phyloP scores from a whole-genome alignment of 139 green algal genomes.

The Closterium sp. region DNA sequence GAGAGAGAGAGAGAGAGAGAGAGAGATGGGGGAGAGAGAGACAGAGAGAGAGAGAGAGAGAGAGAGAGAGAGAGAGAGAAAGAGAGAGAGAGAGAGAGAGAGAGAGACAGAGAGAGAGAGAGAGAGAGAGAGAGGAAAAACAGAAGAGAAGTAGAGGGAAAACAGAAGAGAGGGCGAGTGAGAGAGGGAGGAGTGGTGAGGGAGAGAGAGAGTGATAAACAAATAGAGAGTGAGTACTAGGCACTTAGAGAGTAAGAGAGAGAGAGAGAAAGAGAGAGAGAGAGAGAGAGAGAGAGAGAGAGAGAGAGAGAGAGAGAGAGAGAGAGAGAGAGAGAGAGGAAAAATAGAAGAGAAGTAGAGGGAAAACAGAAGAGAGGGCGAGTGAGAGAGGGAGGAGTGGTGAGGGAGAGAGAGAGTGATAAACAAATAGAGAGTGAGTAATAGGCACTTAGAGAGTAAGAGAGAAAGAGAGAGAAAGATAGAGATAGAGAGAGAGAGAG shows the following conservation, averaged over 20 bases:
- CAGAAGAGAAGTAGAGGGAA: not conserved
- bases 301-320: not conserved
- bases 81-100: slow-evolving; percentile 7
- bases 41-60: not conserved
- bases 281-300: slow-evolving; percentile 6
- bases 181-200: no score
- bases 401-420: not conserved
- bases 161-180: not conserved
- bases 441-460: not conserved
- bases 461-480: not conserved
- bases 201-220: not conserved
- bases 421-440: not conserved
- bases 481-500: not conserved
- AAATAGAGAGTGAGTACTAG: not conserved
- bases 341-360: slow-evolving; percentile 11
- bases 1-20: not conserved
- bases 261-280: not conserved
- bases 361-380: not conserved
- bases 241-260: not conserved
- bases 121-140: not conserved
- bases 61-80: not conserved
- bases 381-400: not conserved
- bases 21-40: not conserved
- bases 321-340: slow-evolving; percentile 13
- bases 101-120: slow-evolving; percentile 4